Evolutionary conservation across 495 filamentous ascomycete genomes (phyloP).

Genomic region (Polyplosphaeria fusca): DNA sequence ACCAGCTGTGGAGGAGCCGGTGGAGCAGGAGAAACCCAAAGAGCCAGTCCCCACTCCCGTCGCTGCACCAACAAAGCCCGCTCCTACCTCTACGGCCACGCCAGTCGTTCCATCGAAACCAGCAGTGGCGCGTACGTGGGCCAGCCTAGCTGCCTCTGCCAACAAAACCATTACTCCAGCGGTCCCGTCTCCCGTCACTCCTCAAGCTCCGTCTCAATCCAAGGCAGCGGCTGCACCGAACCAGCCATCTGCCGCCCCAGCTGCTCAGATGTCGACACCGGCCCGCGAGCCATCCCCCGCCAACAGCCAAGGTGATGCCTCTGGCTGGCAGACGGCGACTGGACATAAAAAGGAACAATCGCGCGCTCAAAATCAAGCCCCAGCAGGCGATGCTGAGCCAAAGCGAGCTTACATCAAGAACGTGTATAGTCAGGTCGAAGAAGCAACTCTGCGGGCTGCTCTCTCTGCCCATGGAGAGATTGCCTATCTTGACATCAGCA

Average conservation of each 20-base stretch:
- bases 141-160: conserved; percentile 65
- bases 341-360: conserved; percentile 78
- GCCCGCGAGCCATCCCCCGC: conserved; percentile 46
- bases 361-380: conserved; percentile 52
- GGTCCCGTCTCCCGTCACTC: conserved; percentile 17
- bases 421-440: conserved; percentile 78
- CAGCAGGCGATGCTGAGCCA: conserved; percentile 40
- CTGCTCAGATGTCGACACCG: conserved; percentile 40
- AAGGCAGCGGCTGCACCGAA: conserved; percentile 26
- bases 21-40: conserved; percentile 55
- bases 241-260: conserved; percentile 28
- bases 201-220: conserved; percentile 28
- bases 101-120: conserved; percentile 46
- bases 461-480: conserved; percentile 74
- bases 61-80: conserved; percentile 43
- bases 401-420: conserved; percentile 87
- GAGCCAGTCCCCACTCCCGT: conserved; percentile 59
- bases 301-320: conserved; percentile 46
- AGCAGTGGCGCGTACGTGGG: conserved; percentile 81
- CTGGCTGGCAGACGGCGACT: conserved; percentile 76
- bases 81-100: conserved; percentile 42
- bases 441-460: conserved; percentile 60
- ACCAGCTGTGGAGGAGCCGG: conserved; percentile 38
- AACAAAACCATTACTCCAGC: conserved; percentile 43
- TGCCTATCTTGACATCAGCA: conserved; percentile 83